These are phyloP conservation scores for Solanum tarapatanum DNA, from an alignment of 257 asterid species.

Conservation along the genomic window DNA sequence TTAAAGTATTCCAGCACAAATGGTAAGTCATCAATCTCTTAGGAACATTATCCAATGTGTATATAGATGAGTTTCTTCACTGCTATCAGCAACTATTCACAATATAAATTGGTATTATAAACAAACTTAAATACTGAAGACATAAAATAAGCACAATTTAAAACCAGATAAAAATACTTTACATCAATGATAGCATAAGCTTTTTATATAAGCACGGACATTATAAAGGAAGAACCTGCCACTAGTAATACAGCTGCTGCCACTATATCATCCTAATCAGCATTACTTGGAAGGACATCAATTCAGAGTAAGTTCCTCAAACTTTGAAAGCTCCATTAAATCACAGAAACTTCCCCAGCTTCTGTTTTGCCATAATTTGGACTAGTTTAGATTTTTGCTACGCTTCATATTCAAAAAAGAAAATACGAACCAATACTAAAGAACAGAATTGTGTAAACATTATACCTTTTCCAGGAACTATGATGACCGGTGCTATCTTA, in stretches of 20 bases:
- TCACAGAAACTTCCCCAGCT: conserved; percentile 21
- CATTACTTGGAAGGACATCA: neutral
- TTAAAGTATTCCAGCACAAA: neutral
- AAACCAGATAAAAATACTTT: neutral
- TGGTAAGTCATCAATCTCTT: neutral
- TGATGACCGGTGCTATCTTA: conserved; percentile 27
- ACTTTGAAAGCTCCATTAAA: conserved; percentile 4
- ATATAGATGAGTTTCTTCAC: neutral
- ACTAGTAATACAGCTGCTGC: neutral
- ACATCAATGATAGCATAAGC: neutral
- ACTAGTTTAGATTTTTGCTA: neutral
- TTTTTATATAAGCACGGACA: neutral
- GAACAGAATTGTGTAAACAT: neutral
- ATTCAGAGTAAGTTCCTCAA: neutral
- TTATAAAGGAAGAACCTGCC: conserved; percentile 2
- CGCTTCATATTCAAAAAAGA: neutral
- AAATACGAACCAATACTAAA: neutral
- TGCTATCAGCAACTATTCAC: neutral
- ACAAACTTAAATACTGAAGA: neutral
- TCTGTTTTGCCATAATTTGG: conserved; percentile 3
- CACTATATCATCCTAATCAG: neutral
- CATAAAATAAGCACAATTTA: neutral
- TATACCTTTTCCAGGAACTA: conserved; percentile 31
- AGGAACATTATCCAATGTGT: neutral
- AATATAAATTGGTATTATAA: neutral